Conservation (phyloP, 2,329 filamentous ascomycete genomes). For the Fusarium sp. region DNA sequence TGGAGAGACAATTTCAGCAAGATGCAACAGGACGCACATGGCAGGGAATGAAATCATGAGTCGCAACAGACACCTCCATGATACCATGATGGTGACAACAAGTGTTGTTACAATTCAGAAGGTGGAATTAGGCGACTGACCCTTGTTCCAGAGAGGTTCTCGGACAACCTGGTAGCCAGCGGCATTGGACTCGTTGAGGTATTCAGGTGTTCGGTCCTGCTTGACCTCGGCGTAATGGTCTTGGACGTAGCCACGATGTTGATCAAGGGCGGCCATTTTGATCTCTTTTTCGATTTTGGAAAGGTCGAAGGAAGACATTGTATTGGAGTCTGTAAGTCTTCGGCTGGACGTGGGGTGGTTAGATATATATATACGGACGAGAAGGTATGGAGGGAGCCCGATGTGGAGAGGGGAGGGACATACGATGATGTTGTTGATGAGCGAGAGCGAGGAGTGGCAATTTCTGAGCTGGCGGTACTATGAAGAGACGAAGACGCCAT, state of each 20-base stretch:
- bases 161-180: constrained; percentile 72
- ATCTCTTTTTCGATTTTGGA: constrained; percentile 69
- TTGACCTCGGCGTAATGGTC: constrained; percentile 68
- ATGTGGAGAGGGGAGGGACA: constrained; percentile 59
- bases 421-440: constrained; percentile 62
- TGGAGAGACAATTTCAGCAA: constrained; percentile 50
- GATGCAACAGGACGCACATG: constrained; percentile 3
- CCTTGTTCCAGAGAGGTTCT: constrained; percentile 76
- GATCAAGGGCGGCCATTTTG: constrained; percentile 71
- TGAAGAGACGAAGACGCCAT: constrained; percentile 55
- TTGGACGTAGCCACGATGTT: constrained; percentile 71
- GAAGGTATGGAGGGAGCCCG: constrained; percentile 57
- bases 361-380: constrained; percentile 64
- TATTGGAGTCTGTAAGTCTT: constrained; percentile 66
- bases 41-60: background rate
- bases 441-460: constrained; percentile 66
- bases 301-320: constrained; percentile 69
- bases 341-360: constrained; percentile 64
- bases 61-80: constrained; percentile 3
- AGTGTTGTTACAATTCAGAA: constrained; percentile 25
- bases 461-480: constrained; percentile 64
- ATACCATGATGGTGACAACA: constrained; percentile 30
- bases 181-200: constrained; percentile 65
- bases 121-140: constrained; percentile 56
- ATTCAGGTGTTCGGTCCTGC: constrained; percentile 67